Conservation (phyloP, 1,139 yeast genomes). For the Candida dubliniensis region DNA sequence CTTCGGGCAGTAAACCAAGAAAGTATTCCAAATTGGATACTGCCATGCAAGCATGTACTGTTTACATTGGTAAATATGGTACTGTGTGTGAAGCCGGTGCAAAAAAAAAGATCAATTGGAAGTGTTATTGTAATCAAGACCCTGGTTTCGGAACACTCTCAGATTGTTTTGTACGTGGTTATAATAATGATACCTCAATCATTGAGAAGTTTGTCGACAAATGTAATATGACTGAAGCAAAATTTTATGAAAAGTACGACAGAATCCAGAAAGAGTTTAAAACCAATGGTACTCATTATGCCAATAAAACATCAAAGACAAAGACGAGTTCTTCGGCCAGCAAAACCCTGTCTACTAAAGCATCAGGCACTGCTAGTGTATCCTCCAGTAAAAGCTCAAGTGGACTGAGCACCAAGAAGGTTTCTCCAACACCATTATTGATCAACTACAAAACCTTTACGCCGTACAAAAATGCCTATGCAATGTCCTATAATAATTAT, state of each 20-base stretch:
- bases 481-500: slow-evolving; percentile 10
- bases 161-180: slow-evolving; percentile 20
- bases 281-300: slow-evolving; percentile 3
- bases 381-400: slow-evolving; percentile 5
- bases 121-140: slow-evolving; percentile 19
- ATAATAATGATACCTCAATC: slow-evolving; percentile 15
- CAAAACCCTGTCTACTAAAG: neutral
- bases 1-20: slow-evolving; percentile 6
- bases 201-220: slow-evolving; percentile 16
- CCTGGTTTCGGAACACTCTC: slow-evolving; percentile 22
- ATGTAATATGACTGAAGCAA: slow-evolving; percentile 15
- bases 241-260: slow-evolving; percentile 10
- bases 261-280: slow-evolving; percentile 5
- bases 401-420: slow-evolving; percentile 1
- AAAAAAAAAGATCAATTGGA: slow-evolving; percentile 5
- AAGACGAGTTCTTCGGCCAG: neutral
- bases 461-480: slow-evolving; percentile 10
- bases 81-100: slow-evolving; percentile 10
- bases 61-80: slow-evolving; percentile 5
- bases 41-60: slow-evolving; percentile 11
- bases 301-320: neutral
- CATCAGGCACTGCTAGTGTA: neutral
- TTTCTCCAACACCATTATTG: neutral
- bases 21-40: slow-evolving; percentile 5
- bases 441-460: slow-evolving; percentile 7